Base-by-base conservation (phyloP, 768 basidiomycete species). In the Tulasnella calospora region DNA sequence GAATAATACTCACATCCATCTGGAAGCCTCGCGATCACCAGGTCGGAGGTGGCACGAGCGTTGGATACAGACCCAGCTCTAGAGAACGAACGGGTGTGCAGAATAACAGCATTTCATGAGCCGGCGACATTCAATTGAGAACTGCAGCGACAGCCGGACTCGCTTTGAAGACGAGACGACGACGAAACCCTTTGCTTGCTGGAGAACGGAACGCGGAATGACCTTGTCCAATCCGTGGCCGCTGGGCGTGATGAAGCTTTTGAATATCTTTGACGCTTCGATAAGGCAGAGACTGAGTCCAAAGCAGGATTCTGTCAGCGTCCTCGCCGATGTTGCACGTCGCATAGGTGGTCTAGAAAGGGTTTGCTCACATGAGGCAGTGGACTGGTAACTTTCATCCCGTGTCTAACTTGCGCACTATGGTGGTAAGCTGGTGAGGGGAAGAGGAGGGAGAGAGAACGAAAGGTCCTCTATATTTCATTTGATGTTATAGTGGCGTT, bases 111-210 rank as follows among this genome's bases (percentile, higher is more conserved):
- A n/a, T n/a, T n/a, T n/a, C n/a, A n/a, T n/a, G n/a, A n/a, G n/a
- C n/a, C n/a, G n/a, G n/a, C n/a, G n/a, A n/a, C n/a, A n/a, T n/a
- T n/a, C n/a, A n/a, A n/a, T n/a, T n/a, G n/a, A n/a, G n/a, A n/a
- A n/a, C n/a, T n/a, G n/a, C n/a, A 21, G 35, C 19, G 23, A 17
- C n/a, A 36, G 10, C 33, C 23, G 90, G 0, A 87, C 87, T 27
- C 87, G 88, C 82, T 95, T 96, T 85, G 94, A 88, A 73, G 95
- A 89, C 7, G 92, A 94, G 83, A 95, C 94, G 71, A 95, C 94
- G n/a, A 94, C 95, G 82, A 97, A 97, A 4, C 96, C 91, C 38
- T 85, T 87, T 23, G 91, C 90, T 78, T 87, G 85, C 80, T 90
- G 87, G 33, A 92, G 85, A 15, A 92, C 87, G 51, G 81, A 83